Evolutionary conservation across 2,329 filamentous ascomycete species (phyloP).

Genomic region (Botryotinia convoluta): DNA sequence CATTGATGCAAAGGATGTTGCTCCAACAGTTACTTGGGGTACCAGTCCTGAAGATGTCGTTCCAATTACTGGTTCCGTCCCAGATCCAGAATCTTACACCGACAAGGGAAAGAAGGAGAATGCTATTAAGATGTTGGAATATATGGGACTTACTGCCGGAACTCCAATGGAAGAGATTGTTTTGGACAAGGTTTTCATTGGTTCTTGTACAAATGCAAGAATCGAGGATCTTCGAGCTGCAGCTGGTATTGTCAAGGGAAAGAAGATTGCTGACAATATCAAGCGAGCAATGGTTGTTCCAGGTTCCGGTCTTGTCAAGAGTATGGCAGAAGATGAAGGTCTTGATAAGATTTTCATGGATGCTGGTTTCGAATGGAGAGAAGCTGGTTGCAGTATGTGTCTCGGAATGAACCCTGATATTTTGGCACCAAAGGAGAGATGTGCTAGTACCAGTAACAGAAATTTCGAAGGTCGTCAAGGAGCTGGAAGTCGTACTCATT

Average conservation of each 20-base stretch:
- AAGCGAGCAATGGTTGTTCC: constrained; percentile 96
- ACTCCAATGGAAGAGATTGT: constrained; percentile 89
- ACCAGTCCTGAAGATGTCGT: constrained; percentile 95
- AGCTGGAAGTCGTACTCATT: constrained; percentile 83
- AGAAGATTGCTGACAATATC: constrained; percentile 81
- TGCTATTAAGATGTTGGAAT: constrained; percentile 80
- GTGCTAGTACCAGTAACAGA: constrained; percentile 92
- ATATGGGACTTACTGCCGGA: constrained; percentile 89
- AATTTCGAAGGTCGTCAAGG: constrained; percentile 98
- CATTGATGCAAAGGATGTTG: constrained; percentile 89
- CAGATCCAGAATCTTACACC: constrained; percentile 82
- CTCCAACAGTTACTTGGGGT: constrained; percentile 93
- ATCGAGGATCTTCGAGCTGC: constrained; percentile 94
- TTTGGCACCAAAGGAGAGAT: constrained; percentile 84
- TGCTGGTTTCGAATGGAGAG: constrained; percentile 95
- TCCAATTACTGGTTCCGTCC: constrained; percentile 89
- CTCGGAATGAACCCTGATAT: constrained; percentile 99
- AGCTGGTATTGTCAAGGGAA: constrained; percentile 80
- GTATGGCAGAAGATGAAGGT: constrained; percentile 85
- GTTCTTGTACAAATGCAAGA: constrained; percentile 94
- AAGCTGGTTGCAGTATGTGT: constrained; percentile 98
- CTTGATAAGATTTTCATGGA: constrained; percentile 89
- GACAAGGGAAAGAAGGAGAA: constrained; percentile 76
- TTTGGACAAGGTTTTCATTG: constrained; percentile 96
- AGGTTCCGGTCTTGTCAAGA: constrained; percentile 91